Evolutionary conservation across 305 asterid genomes (phyloP).

Genomic region (Solanum hybrid): DNA sequence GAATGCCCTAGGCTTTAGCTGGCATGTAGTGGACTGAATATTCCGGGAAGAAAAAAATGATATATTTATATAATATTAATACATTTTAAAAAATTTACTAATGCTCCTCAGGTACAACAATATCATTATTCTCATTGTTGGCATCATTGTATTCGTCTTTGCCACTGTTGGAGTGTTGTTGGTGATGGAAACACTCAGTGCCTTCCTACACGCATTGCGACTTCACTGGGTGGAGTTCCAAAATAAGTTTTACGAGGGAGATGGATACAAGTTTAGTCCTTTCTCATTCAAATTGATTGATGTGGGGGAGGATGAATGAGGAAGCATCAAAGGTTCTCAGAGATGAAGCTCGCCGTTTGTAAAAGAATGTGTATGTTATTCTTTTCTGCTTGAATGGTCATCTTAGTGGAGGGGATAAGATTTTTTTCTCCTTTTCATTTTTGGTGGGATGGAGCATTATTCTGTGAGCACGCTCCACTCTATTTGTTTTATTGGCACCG

Average conservation of each 20-base stretch:
- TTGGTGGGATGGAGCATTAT: slow-evolving; percentile 11
- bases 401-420: not conserved
- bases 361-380: not conserved
- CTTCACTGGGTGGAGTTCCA: slow-evolving; percentile 98
- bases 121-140: slow-evolving; percentile 52
- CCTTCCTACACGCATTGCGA: slow-evolving; percentile 84
- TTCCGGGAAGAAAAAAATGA: not conserved
- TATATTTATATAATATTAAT: not conserved
- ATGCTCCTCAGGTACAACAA: slow-evolving; percentile 64
- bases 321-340: not conserved
- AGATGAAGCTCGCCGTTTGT: not conserved
- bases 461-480: slow-evolving; percentile 14
- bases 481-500: slow-evolving; percentile 13
- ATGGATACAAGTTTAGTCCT: slow-evolving; percentile 77
- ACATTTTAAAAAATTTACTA: not conserved
- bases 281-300: slow-evolving; percentile 46
- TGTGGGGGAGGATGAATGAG: slow-evolving; percentile 55
- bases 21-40: not conserved
- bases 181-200: slow-evolving; percentile 94
- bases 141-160: slow-evolving; percentile 54
- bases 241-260: slow-evolving; percentile 90
- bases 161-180: slow-evolving; percentile 87
- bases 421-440: slow-evolving; percentile 5
- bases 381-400: slow-evolving; percentile 3
- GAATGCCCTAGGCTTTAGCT: not conserved